Percentiles rank a stretch among this genome's conserved stretches.
Evolutionary conservation across 352 stramenopile species (phyloP).

Genomic region (Pythium aphanidermatum): DNA sequence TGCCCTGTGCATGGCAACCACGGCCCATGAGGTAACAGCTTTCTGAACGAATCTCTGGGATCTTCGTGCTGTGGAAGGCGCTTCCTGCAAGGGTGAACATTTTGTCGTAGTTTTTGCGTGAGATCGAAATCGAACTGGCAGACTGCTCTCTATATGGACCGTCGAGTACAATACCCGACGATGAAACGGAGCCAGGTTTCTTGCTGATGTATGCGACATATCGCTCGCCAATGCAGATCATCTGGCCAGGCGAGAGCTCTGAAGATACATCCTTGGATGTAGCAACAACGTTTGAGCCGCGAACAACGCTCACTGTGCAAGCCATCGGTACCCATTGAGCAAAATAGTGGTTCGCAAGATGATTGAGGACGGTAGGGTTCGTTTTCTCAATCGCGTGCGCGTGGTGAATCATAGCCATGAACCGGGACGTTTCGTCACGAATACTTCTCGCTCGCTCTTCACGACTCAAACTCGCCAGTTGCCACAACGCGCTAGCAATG

Average conservation of each 20-base stretch:
- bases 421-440: constrained; percentile 82
- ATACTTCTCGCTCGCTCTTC: constrained; percentile 74
- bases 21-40: constrained; percentile 95
- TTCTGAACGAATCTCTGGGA: constrained; percentile 92
- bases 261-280: constrained; percentile 85
- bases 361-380: constrained; percentile 92
- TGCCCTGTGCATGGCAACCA: constrained; percentile 91
- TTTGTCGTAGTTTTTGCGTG: constrained; percentile 88
- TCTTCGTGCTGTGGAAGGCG: constrained; percentile 86
- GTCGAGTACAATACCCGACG: constrained; percentile 64
- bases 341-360: constrained; percentile 98
- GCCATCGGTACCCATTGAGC: constrained; percentile 93
- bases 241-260: constrained; percentile 88
- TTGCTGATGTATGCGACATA: constrained; percentile 88
- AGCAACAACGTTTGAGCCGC: constrained; percentile 78
- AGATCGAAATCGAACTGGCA: constrained; percentile 45
- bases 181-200: constrained; percentile 49
- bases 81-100: constrained; percentile 87
- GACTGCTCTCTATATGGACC: constrained; percentile 79
- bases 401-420: constrained; percentile 90
- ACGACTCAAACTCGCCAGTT: constrained; percentile 73
- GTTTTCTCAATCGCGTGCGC: constrained; percentile 86
- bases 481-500: constrained; percentile 91
- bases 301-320: constrained; percentile 80
- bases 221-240: constrained; percentile 90